Conservation (phyloP, 805 yeast species). For the Wickerhamomyces pijperi region DNA sequence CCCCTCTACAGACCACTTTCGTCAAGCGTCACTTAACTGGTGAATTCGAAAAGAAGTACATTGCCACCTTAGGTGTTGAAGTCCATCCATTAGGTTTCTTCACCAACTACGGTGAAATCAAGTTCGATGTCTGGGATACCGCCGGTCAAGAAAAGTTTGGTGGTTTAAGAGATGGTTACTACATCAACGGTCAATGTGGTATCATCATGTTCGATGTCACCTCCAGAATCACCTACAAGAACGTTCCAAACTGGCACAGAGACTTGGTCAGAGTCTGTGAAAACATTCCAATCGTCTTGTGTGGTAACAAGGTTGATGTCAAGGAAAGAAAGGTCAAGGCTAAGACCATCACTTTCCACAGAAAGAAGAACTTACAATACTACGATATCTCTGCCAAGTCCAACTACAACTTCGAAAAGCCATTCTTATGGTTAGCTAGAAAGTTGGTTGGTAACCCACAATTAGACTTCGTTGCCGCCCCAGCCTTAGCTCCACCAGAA, state of each 20-base stretch:
- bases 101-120: conserved; percentile 98
- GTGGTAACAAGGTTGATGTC: conserved; percentile 99
- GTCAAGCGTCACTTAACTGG: conserved; percentile 99
- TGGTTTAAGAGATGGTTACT: conserved; percentile 99
- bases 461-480: conserved; percentile 97
- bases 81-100: conserved; percentile 97
- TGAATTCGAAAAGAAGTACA: conserved; percentile 97
- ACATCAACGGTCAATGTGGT: conserved; percentile 99
- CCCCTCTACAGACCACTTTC: conserved; percentile 72
- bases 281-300: conserved; percentile 96
- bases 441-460: conserved; percentile 97
- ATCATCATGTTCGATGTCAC: conserved; percentile 99
- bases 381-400: conserved; percentile 99
- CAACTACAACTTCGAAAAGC: conserved; percentile 98
- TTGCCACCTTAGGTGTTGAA: conserved; percentile 98
- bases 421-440: conserved; percentile 99
- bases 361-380: conserved; percentile 99
- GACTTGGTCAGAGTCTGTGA: conserved; percentile 99
- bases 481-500: conserved; percentile 99
- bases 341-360: conserved; percentile 99
- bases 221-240: conserved; percentile 97
- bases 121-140: conserved; percentile 99
- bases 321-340: conserved; percentile 99
- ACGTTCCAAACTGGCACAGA: conserved; percentile 99
- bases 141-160: conserved; percentile 99